A percentile compares a stretch with the other conserved stretches of the same genome.
Evolutionary conservation across 2,329 filamentous ascomycete genomes (phyloP).

Genomic region (Colletotrichum scovillei): DNA sequence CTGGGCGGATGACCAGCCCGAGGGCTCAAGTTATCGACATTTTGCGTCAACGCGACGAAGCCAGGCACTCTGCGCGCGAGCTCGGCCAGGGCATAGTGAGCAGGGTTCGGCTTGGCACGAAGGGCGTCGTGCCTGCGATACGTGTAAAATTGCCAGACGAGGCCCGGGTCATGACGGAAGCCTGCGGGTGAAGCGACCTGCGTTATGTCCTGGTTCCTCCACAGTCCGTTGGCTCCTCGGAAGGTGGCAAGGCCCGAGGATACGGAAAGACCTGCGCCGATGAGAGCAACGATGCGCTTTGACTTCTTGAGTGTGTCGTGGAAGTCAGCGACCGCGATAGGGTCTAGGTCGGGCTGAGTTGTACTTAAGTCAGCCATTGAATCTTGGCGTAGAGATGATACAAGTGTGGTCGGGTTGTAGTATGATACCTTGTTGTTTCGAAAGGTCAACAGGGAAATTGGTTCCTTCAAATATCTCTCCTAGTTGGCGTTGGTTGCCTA

Average conservation of each 20-base stretch:
- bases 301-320: slow-evolving; percentile 39
- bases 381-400: not conserved
- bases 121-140: slow-evolving; percentile 74
- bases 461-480: no score
- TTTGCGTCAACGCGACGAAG: slow-evolving; percentile 74
- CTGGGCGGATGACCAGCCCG: slow-evolving; percentile 68
- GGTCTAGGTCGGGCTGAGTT: slow-evolving; percentile 7
- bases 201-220: slow-evolving; percentile 71
- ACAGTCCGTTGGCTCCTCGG: slow-evolving; percentile 72
- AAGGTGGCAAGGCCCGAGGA: slow-evolving; percentile 62
- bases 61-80: slow-evolving; percentile 62
- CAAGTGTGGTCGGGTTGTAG: no score
- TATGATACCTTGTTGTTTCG: no score
- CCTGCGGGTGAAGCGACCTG: slow-evolving; percentile 71
- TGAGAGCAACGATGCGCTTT: slow-evolving; percentile 44
- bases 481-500: not conserved
- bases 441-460: no score
- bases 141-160: slow-evolving; percentile 80
- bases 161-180: slow-evolving; percentile 67
- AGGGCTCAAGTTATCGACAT: slow-evolving; percentile 70
- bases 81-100: slow-evolving; percentile 73
- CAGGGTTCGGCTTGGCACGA: slow-evolving; percentile 69
- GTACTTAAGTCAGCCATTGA: not conserved
- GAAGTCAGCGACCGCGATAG: slow-evolving; percentile 38
- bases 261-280: slow-evolving; percentile 45